Evolutionary conservation across 768 basidiomycete species (phyloP).

Genomic region (Rhizopogon vesiculosus): DNA sequence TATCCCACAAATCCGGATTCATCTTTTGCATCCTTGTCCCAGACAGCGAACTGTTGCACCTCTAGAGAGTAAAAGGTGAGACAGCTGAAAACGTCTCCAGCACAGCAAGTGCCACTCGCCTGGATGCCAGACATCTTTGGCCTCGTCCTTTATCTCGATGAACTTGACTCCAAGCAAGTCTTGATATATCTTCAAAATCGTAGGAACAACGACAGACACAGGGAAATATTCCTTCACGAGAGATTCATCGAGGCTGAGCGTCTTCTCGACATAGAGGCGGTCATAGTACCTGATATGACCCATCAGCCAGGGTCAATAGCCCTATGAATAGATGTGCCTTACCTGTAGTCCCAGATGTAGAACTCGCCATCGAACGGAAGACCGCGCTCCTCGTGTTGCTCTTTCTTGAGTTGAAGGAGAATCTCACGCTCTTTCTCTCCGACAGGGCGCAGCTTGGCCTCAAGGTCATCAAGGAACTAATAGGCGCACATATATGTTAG

Average conservation of each 20-base stretch:
- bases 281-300: constrained; percentile 23
- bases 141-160: constrained; percentile 45
- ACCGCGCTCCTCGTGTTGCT: constrained; percentile 59
- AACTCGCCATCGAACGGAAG: constrained; percentile 67
- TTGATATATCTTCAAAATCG: constrained; percentile 82
- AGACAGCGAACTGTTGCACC: constrained; percentile 80
- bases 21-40: constrained; percentile 73
- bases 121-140: constrained; percentile 73
- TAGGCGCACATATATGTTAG: background rate
- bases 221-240: constrained; percentile 89
- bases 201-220: constrained; percentile 75
- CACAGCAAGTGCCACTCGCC: constrained; percentile 36
- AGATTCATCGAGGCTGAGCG: constrained; percentile 67
- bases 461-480: constrained; percentile 77
- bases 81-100: background rate
- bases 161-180: constrained; percentile 75
- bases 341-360: constrained; percentile 84
- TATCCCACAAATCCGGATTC: constrained; percentile 75
- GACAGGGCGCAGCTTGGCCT: constrained; percentile 68
- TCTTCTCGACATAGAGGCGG: constrained; percentile 51
- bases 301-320: background rate
- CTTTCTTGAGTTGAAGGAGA: constrained; percentile 70
- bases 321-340: constrained; percentile 37
- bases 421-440: constrained; percentile 60
- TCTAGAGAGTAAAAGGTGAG: constrained; percentile 35